These are phyloP conservation scores for Gnetum montanum DNA, from an alignment of 75 land plant genomes.

Conservation along the genomic window DNA sequence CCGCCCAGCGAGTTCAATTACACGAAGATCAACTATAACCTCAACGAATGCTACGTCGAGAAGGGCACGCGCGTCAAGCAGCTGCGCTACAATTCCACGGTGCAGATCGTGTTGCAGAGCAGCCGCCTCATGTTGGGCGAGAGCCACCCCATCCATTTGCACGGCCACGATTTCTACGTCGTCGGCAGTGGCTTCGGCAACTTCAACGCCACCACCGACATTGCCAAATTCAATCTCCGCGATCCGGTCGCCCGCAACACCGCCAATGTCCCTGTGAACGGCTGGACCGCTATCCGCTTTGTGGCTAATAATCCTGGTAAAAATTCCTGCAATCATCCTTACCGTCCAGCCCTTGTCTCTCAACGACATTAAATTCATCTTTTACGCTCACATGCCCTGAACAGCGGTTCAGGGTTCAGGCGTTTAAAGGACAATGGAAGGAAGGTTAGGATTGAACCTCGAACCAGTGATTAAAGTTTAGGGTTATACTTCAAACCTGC, in stretches of 20 bases:
- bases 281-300: conserved; percentile 33
- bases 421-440: too few species aligned
- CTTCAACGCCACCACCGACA: conserved; percentile 15
- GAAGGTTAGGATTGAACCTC: too few species aligned
- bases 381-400: too few species aligned
- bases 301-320: conserved; percentile 35
- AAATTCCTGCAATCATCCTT: too few species aligned
- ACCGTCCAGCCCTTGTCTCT: too few species aligned
- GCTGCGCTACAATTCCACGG: conserved; percentile 5
- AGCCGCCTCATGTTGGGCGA: conserved; percentile 10
- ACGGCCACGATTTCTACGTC: conserved; percentile 29
- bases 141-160: conserved; percentile 35
- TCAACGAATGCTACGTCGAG: background rate
- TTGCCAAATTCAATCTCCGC: conserved; percentile 20
- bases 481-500: too few species aligned
- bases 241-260: conserved; percentile 27
- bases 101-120: conserved; percentile 24
- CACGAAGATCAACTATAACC: background rate
- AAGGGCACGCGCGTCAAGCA: conserved; percentile 7
- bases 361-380: too few species aligned
- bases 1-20: conserved; percentile 2
- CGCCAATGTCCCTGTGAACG: conserved; percentile 14
- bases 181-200: conserved; percentile 29
- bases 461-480: too few species aligned
- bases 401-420: too few species aligned